phyloP scores from a whole-genome alignment of 495 filamentous ascomycete species.

The Penicillium roqueforti region DNA sequence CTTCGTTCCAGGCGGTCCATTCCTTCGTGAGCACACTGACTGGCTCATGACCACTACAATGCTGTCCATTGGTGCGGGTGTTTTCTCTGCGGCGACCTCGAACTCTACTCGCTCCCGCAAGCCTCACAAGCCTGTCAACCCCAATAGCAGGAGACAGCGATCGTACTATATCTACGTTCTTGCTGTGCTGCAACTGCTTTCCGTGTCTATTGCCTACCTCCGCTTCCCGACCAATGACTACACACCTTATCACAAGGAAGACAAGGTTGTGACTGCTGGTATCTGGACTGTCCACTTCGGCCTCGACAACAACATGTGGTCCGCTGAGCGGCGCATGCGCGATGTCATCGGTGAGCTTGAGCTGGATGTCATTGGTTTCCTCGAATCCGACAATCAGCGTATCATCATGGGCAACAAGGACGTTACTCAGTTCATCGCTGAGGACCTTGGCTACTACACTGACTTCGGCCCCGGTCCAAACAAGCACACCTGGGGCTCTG shows the following conservation, averaged over 20 bases:
- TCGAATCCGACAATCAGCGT: conserved; percentile 91
- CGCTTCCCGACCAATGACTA: conserved; percentile 94
- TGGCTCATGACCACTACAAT: conserved; percentile 88
- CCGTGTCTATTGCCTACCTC: conserved; percentile 78
- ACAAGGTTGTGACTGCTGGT: conserved; percentile 82
- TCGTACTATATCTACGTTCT: conserved; percentile 76
- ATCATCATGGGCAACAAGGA: conserved; percentile 99
- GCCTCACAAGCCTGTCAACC: conserved; percentile 43
- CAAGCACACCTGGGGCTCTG: conserved; percentile 97
- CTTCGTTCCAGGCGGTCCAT: conserved; percentile 94
- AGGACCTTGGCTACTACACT: conserved; percentile 96
- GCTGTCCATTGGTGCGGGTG: conserved; percentile 77
- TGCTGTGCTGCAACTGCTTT: conserved; percentile 68
- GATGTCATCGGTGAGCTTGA: conserved; percentile 90
- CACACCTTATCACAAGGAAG: conserved; percentile 79
- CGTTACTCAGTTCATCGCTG: conserved; percentile 89
- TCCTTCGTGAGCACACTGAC: conserved; percentile 92
- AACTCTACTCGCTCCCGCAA: conserved; percentile 41
- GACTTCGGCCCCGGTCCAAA: conserved; percentile 97
- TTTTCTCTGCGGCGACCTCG: conserved; percentile 68
- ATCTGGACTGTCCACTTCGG: conserved; percentile 99
- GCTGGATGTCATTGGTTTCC: conserved; percentile 87
- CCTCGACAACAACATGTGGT: conserved; percentile 99
- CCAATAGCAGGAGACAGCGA: conserved; percentile 50
- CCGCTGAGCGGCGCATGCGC: conserved; percentile 88